Evolutionary conservation across 192 early-diverging fungal species (phyloP), one percentile per base, ranked within the genome.

Genomic region (Umbelopsis ramanniana): DNA sequence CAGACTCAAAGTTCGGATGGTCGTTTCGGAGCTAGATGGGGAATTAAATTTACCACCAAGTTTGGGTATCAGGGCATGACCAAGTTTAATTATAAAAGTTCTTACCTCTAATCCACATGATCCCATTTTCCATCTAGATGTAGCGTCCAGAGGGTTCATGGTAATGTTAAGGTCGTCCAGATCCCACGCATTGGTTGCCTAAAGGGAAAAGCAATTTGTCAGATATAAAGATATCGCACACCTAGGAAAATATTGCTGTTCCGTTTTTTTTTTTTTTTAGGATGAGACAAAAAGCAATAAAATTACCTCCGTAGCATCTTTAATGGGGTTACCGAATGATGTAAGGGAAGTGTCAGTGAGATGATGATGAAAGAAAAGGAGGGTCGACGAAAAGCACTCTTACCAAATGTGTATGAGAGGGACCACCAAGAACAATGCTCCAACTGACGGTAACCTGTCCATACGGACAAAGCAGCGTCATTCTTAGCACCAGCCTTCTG

Each of bases 1-100:
- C 83, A 50, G 89, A 93, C 76, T 95, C 93, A 75, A 95, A 95
- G 3, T 89, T 88, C 40, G 92, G 90, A 23, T 88, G 84, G 46
- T 92, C 92, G 74, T 95, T 95, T 26, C 90, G 79, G 37, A 94
- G 72, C 78, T 93, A 69, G 12, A n/a, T 4, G 12, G 68, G 52
- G 69, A 33, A 55, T 19, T 29, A 29, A 37, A 48, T 46, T 57
- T 29, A 47, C 6, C 15, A 50, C 35, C 46, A 67, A 14, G n/a
- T 46, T 43, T 4, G 11, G 24, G 45, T 37, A 50, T 63, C 33
- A 14, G 2, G 9, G 57, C 29, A 35, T 60, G 26, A 24, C 15
- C n/a, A 23, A 48, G 24, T 5, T 40, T 43, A 43, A 43, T 4
- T 19, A 75, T 21, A 43, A 23, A 12, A n/a, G 4, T 1, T 5